Base-by-base conservation (phyloP, 257 asterid species). In the Ballota nigra region DNA sequence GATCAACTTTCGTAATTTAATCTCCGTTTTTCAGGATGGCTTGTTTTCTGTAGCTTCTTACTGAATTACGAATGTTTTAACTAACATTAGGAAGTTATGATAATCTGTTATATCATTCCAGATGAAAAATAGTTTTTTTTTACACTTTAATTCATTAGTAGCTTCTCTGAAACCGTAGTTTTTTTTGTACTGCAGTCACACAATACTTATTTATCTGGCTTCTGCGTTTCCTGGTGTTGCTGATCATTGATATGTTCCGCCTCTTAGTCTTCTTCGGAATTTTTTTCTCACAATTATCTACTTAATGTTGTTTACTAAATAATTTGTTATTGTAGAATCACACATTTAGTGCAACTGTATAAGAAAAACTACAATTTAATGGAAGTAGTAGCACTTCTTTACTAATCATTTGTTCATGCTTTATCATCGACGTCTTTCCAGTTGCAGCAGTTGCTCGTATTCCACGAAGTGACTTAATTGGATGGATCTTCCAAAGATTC, bases 211-310 rank as follows among this genome's bases (percentile, higher is more conserved):
- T 23, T 92, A 88, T 79, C 85, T 93, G 76, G 94, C 96, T 16
- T 77, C 86, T 64, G 87, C 91, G 51, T 88, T 80, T 78, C 84
- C 97, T 36, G 85, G 84, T 78, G 87, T 90, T 69, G 90, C 96
- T 18, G 97, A 87, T 79, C 98, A 93, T 83, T 93, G 98, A 96
- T 90, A 79, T 49, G 84, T 76, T 28, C n/a, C 3, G n/a, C 65
- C 72, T 26, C 29, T n/a, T n/a, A n/a, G n/a, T n/a, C n/a, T n/a
- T n/a, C 2, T 53, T 31, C 4, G 1, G 16, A 29, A 28, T 26
- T 63, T 63, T 43, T 61, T 2, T 59, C 66, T 10, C 43, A 33
- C 36, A 43, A 65, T 77, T 58, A 71, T 45, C 2, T 4, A 64
- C 60, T 1, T 58, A 16, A 0, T 22, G 28, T 33, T 55, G 56